Conservation (phyloP, 1,284 basidiomycete species). For the Melampsora occidentalis region DNA sequence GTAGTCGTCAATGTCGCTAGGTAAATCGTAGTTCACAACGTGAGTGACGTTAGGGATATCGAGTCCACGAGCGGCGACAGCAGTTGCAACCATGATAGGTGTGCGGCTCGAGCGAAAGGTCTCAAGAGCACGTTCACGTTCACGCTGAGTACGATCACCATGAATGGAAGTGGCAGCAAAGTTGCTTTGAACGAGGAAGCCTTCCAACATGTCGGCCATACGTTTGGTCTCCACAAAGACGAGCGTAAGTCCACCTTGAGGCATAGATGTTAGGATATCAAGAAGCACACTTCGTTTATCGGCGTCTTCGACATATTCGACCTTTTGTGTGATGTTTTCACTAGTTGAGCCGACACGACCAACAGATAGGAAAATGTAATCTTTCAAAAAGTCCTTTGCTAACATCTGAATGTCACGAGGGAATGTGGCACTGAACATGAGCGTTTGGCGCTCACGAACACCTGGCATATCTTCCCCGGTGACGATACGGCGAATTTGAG, state of each 20-base stretch:
- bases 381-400: constrained; percentile 54
- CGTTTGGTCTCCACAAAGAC: constrained; percentile 99
- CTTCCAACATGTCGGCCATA: constrained; percentile 97
- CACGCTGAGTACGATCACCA: constrained; percentile 94
- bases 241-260: constrained; percentile 73
- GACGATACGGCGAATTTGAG: constrained; percentile 96
- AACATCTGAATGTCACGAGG: constrained; percentile 86
- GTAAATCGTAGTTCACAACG: constrained; percentile 98
- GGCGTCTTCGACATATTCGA: constrained; percentile 95
- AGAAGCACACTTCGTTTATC: constrained; percentile 97
- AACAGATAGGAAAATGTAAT: constrained; percentile 95
- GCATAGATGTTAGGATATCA: constrained; percentile 82
- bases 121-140: constrained; percentile 90
- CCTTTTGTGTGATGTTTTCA: constrained; percentile 97
- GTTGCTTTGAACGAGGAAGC: constrained; percentile 82
- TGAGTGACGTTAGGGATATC: constrained; percentile 99
- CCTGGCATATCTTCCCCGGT: constrained; percentile 98
- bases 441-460: constrained; percentile 85
- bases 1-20: constrained; percentile 97
- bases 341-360: constrained; percentile 97
- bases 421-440: constrained; percentile 99
- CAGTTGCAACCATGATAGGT: constrained; percentile 95
- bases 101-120: constrained; percentile 94
- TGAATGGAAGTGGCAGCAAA: constrained; percentile 93
- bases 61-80: constrained; percentile 96